Evolutionary conservation across 2,329 filamentous ascomycete genomes (phyloP), one percentile per base, ranked within the genome.

Genomic region (Phialophora chinensis): DNA sequence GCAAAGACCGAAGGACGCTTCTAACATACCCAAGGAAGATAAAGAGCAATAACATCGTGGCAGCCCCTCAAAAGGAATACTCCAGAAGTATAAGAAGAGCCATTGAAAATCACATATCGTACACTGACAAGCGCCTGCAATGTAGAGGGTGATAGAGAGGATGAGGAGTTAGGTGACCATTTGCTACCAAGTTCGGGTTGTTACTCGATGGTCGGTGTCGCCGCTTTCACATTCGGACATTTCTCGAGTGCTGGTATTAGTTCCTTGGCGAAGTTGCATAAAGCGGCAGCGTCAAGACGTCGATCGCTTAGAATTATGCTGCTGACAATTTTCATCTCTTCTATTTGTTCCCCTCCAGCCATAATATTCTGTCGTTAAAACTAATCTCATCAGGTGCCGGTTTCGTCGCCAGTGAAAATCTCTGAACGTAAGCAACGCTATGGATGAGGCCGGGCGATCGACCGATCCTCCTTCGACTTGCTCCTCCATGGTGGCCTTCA

Each of bases 1-100:
- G 50, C 8, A 64, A 33, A 54, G 42, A 60, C 25, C 67, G 61
- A 33, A 69, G 44, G 38, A 69, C 12, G n/a, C 61, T 59, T 53
- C 61, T 59, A 8, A 69, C 12, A 10, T 23, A 42, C 25, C 57
- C 65, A 17, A 66, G 38, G 38, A 66, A 17, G 27, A 44, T 12
- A n/a, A 58, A 62, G 47, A 66, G 47, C 53, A 61, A 1, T 17
- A 47, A 38, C 67, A 69, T 69, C 27, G 20, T 35, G 38, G 17
- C 17, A 53, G 14, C 3, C 20, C 17, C 17, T 55, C 8, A 55
- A 1, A 23, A 11, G 33, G 17, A n/a, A 29, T 31, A 20, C 31
- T 23, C 38, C 6, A n/a, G n/a, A 35, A 27, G 25, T 20, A 52
- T 35, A 14, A 54, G 11, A 6, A 33, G 42, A 31, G 25, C 31